Base-by-base conservation (phyloP, 768 basidiomycete genomes). In the Neoboletus brunneissimus region DNA sequence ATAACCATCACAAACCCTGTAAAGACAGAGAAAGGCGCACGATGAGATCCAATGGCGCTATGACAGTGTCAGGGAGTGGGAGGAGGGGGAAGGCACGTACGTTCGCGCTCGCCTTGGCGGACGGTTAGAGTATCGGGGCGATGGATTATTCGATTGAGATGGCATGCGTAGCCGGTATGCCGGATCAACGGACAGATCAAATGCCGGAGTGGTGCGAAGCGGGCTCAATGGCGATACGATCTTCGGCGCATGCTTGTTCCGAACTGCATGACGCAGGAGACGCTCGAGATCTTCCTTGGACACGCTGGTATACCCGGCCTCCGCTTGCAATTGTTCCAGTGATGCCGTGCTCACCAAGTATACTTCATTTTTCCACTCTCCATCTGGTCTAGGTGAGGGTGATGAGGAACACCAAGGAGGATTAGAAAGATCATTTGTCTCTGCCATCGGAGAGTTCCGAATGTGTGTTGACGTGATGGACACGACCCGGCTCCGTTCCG, bases 181-280 rank as follows among this genome's bases (percentile, higher is more conserved):
- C 22, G 58, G 58, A 54, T 70, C 56, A 23, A 46, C 11, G 37
- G 60, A 59, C n/a, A 73, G 37, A 31, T 46, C 45, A 18, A 40
- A 27, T 25, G 56, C 51, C 51, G 58, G 47, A 2, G 52, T 20
- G 4, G 58, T 22, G 47, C 68, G 72, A 35, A 72, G 70, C 35
- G 72, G 71, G 53, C 49, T 72, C 55, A 72, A 35, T 20, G 71
- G 71, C 57, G 72, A 73, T 51, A 67, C 38, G 22, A 72, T 32
- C 61, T 59, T 70, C 1, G 72, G 52, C 11, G 72, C 55, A 42
- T 68, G 22, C 43, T 62, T 68, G 41, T 70, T 73, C 40, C 57
- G 48, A 35, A 46, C 34, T 9, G 62, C 59, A 43, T 72, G 66
- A 27, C 60, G 62, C 43, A 73, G 49, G 16, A 73, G 54, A 25